A percentile compares a stretch with the other conserved stretches of the same genome.
Evolutionary conservation across 2,329 filamentous ascomycete species (phyloP).

Genomic region (Penicillium aurantiogriseum): DNA sequence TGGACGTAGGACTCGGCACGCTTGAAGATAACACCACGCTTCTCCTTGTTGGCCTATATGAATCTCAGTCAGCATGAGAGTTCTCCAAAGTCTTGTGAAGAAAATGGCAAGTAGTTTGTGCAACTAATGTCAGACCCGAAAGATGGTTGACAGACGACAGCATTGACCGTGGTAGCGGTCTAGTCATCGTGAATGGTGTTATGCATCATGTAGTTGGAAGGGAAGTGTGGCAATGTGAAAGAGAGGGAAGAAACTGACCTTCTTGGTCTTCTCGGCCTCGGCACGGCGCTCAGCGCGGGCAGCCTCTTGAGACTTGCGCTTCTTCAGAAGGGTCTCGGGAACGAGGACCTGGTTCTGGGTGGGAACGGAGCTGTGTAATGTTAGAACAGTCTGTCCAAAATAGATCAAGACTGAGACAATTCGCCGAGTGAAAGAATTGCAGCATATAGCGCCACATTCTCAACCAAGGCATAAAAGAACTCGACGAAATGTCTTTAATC

Average conservation of each 20-base stretch:
- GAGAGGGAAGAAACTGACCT: slow-evolving; percentile 59
- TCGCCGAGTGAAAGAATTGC: slow-evolving; percentile 89
- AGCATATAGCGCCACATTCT: slow-evolving; percentile 87
- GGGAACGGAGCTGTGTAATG: slow-evolving; percentile 73
- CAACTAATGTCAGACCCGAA: slow-evolving; percentile 69
- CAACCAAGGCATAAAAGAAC: slow-evolving; percentile 66
- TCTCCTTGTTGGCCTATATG: slow-evolving; percentile 90
- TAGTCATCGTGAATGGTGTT: slow-evolving; percentile 79
- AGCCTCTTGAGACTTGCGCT: slow-evolving; percentile 99
- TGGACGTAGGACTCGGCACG: slow-evolving; percentile 99
- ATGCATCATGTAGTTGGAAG: slow-evolving; percentile 69
- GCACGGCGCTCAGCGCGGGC: slow-evolving; percentile 83
- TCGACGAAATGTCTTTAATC: slow-evolving; percentile 79
- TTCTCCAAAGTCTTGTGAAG: slow-evolving; percentile 10
- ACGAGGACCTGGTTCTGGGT: slow-evolving; percentile 95
- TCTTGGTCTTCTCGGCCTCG: slow-evolving; percentile 81
- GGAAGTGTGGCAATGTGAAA: neutral
- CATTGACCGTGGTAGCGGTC: slow-evolving; percentile 75
- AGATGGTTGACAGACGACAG: slow-evolving; percentile 70
- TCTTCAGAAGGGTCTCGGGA: slow-evolving; percentile 99
- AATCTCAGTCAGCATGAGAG: slow-evolving; percentile 30
- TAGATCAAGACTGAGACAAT: slow-evolving; percentile 56
- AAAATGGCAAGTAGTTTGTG: slow-evolving; percentile 15
- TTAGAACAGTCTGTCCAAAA: slow-evolving; percentile 80
- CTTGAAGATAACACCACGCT: slow-evolving; percentile 99